Base-by-base conservation (phyloP, 345 rosid species). In the Rhizophora mangle region DNA sequence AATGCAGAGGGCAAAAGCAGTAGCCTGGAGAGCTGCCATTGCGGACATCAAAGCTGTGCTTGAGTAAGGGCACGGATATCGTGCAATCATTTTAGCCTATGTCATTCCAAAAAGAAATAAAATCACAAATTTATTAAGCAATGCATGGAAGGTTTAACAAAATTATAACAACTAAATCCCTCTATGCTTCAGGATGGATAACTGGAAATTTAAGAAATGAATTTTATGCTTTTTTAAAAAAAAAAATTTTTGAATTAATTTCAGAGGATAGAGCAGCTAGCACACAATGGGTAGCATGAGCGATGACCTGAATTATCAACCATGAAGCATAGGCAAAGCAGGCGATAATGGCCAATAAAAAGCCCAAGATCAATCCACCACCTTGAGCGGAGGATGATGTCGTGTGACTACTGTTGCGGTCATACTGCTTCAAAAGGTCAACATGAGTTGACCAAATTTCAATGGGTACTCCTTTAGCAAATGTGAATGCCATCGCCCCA, bases 401-500 rank as follows among this genome's bases (percentile, higher is more conserved):
- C 62, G 30, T 30, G 65, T 49, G 55, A 46, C 32, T 13, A 43
- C 19, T 3, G 3, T 43, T 43, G 54, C 5, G 15, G 24, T 21
- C 0, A 32, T 4, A 2, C 24, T 68, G 69, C 55, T 75, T 74
- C 58, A 84, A 73, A 59, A 85, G 71, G 79, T 86, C 36, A 10
- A 81, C 11, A 47, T 76, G 26, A 3, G 85, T 76, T 22, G 90
- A 74, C 76, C 63, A 77, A 2, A 77, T 24, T 18, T 77, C 43
- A 37, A 85, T 60, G 15, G 68, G 72, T 4, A 39, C 13, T 2
- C 95, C 89, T 71, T 84, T 87, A 72, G 78, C 87, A 63, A 89
- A 78, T 6, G 91, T 82, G 59, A 89, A 73, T 0, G 84, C 53
- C 87, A 85, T 85, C 13, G 88, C 91, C 20, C 95, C 91, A 4